A percentile compares a stretch with the other conserved stretches of the same genome.
Evolutionary conservation across 805 yeast genomes (phyloP).

Genomic region (Cyberlindnera japonica): DNA sequence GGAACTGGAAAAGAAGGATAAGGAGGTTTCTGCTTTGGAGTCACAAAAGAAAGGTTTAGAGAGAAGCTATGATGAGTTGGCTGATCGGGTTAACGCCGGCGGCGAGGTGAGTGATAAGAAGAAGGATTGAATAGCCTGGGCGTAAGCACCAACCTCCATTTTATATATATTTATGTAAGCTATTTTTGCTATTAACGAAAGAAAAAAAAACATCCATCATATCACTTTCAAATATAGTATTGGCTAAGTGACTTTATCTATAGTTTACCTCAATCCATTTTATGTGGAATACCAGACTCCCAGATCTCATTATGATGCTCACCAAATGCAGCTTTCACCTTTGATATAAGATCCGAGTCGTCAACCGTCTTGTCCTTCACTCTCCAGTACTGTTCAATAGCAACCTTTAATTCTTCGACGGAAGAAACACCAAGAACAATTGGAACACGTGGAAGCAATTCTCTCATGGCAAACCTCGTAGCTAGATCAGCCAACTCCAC

Average conservation of each 20-base stretch:
- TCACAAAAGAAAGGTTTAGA: conserved; percentile 52
- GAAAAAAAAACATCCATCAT: too few species aligned
- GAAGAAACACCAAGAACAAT: conserved; percentile 78
- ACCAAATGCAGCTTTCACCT: conserved; percentile 49
- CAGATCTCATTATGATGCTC: conserved; percentile 62
- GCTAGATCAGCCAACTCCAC: conserved; percentile 81
- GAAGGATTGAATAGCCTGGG: conserved; percentile 20
- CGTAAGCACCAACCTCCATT: too few species aligned
- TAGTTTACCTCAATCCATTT: not conserved
- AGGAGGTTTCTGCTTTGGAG: conserved; percentile 44
- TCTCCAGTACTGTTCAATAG: conserved; percentile 53
- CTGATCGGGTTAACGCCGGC: conserved; percentile 22
- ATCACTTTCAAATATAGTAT: too few species aligned
- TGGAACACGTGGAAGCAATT: conserved; percentile 36
- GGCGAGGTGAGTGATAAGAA: conserved; percentile 23
- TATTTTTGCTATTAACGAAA: not conserved
- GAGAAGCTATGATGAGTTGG: conserved; percentile 42
- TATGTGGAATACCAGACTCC: conserved; percentile 44
- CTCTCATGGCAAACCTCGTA: conserved; percentile 64
- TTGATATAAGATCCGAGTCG: conserved; percentile 31
- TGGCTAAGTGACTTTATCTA: too few species aligned
- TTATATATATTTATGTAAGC: too few species aligned
- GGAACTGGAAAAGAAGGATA: conserved; percentile 37
- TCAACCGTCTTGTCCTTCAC: conserved; percentile 34
- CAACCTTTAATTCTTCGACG: conserved; percentile 58